Conservation (phyloP, 805 yeast genomes). For the Kuraishia molischiana region DNA sequence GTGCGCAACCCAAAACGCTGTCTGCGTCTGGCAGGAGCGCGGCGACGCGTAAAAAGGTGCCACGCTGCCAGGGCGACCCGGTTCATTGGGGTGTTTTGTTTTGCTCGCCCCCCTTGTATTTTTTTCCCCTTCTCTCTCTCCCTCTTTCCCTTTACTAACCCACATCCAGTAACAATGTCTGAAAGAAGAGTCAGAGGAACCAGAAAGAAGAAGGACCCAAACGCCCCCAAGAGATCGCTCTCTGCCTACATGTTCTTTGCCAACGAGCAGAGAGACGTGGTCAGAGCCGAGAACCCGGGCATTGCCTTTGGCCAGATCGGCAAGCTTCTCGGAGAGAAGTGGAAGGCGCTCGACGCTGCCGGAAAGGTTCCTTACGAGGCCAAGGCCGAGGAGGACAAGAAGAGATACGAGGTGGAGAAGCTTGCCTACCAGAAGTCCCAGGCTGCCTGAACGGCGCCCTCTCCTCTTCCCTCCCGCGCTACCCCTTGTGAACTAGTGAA, state of each 20-base stretch:
- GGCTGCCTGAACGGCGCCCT: too few species aligned
- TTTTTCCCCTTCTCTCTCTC: too few species aligned
- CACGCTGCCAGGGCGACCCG: too few species aligned
- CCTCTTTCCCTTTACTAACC: too few species aligned
- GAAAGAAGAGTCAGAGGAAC: conserved; percentile 15
- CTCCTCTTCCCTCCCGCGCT: too few species aligned
- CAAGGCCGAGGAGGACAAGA: conserved; percentile 93
- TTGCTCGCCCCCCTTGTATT: too few species aligned
- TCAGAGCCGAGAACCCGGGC: conserved; percentile 94
- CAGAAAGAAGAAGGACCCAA: conserved; percentile 55
- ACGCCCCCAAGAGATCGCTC: conserved; percentile 97
- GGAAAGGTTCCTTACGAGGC: conserved; percentile 86
- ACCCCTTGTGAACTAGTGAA: conserved; percentile 4
- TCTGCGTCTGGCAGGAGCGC: too few species aligned
- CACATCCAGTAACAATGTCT: conserved; percentile 17
- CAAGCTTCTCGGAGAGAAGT: conserved; percentile 86
- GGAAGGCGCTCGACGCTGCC: conserved; percentile 83
- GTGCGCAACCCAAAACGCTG: too few species aligned
- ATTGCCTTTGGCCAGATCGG: conserved; percentile 94
- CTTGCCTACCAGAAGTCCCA: conserved; percentile 53
- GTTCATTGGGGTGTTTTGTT: too few species aligned
- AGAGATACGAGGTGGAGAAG: conserved; percentile 95
- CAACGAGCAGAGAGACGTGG: conserved; percentile 92
- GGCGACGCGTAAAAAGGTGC: too few species aligned
- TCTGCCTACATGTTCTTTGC: conserved; percentile 99